Base-by-base conservation (phyloP, 2,329 filamentous ascomycete genomes). In the Sphaceloma murrayae region DNA sequence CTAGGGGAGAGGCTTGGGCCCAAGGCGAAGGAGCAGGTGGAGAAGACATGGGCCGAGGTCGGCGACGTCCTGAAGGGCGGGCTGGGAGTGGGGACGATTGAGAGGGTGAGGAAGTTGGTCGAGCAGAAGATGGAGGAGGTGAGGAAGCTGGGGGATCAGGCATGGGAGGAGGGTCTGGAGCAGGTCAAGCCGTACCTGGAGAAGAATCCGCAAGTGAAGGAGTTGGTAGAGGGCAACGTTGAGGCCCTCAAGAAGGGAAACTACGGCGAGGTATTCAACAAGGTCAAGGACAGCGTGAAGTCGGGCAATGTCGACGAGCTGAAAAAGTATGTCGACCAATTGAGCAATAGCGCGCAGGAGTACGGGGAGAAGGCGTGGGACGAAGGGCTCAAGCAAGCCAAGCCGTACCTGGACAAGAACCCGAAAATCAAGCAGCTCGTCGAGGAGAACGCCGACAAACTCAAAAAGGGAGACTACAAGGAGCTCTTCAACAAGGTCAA, bases 131-230 rank as follows among this genome's bases (percentile, higher is more conserved):
- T 72, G 2, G 65, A 84, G 56, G 69, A 82, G 59, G 56, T 86
- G 22, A 71, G 75, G 62, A 73, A 80, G 61, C 62, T 85, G 2
- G 80, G 80, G 16, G 80, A 86, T 30, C 71, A 85, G 61, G 77
- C 78, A 0, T 87, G 79, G 79, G 68, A 77, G 51, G 81, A 84
- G 66, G 80, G 75, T 0, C 57, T 83, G 34, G 77, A 86, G 62
- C 69, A 84, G 61, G 78, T 76, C 26, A 78, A 82, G 67, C 80
- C 82, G 0, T 74, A 77, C 48, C 70, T 87, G 1, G 81, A 86
- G 53, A 85, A 85, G 70, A 83, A 76, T 61, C 80, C 82, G n/a
- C 68, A 83, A 64, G 64, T 84, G 47, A 86, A 85, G 67, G 69
- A 85, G 61, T 60, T 85, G 0, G 58, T 87, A 1, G 80, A 85